Base-by-base conservation (phyloP, 2,329 filamentous ascomycete genomes). In the Microdochium paspali region DNA sequence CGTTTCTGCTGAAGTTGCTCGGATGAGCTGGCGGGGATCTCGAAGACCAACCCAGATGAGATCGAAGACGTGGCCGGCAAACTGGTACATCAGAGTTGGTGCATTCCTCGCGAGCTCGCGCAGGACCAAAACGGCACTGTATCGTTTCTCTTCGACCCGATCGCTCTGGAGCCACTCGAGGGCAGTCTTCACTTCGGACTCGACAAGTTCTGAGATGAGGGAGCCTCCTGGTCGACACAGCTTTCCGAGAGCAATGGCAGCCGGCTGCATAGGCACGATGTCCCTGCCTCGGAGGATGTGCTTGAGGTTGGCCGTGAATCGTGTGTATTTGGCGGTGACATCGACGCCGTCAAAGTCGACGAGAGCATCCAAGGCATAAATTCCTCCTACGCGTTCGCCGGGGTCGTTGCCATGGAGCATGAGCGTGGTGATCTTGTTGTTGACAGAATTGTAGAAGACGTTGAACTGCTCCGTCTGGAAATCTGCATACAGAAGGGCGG, bases 281-380 rank as follows among this genome's bases (percentile, higher is more conserved):
- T 98, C 93, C 63, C 90, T 95, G 52, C 91, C 91, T 58, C 90
- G 82, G 56, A 98, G 76, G 32, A 96, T 85, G 44, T 82, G 86
- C 56, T 90, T 87, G 50, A 98, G 79, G 59, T 91, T 94, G 53
- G 89, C 89, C 43, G 89, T 89, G 62, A 97, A 98, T 47, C 93
- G 83, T 25, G 91, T 95, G 50, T 93, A 95, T 68, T 97, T 97
- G 59, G 89, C 82, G 30, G 88, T 89, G 23, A 87, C 82, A 68
- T 98, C 94, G 57, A 96, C 88, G 50, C 90, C 91, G 58, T 96
- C 91, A 63, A 97, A 96, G 64, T 96, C 90, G 66, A 97, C 91
- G 47, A 98, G 80, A 49, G 85, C 85, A 65, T 95, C 91, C 51
- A 98, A 80, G 50, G 91, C 91, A 58, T 93, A 85, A 52, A 98